Percentiles rank a stretch among this genome's conserved stretches.
phyloP scores from a whole-genome alignment of 2,329 filamentous ascomycete species.

The Talaromyces verruculosus region DNA sequence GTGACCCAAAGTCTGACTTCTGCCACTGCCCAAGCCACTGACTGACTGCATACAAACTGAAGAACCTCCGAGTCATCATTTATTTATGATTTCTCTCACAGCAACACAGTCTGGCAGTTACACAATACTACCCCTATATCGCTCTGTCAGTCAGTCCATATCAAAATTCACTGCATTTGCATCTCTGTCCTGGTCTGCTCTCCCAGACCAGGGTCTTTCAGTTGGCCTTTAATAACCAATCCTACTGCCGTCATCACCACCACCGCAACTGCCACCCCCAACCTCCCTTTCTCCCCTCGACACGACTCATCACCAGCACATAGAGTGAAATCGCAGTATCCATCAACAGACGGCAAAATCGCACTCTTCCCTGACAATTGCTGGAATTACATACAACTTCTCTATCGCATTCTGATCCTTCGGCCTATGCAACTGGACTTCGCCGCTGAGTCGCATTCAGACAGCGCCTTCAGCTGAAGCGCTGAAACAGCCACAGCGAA shows the following conservation, averaged over 20 bases:
- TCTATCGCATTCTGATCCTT: background rate
- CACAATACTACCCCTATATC: background rate
- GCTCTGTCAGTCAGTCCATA: background rate
- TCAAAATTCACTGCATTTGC: background rate
- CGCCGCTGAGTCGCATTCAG: slow-evolving; percentile 5
- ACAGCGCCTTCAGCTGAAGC: slow-evolving; percentile 17
- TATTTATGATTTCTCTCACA: background rate
- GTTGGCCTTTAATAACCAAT: background rate
- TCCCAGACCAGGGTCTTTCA: background rate
- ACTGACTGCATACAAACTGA: background rate
- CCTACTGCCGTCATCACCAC: slow-evolving; percentile 15
- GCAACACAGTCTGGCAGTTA: background rate
- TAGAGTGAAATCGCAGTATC: background rate
- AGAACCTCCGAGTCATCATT: slow-evolving; percentile 1
- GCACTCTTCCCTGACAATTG: background rate
- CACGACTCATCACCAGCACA: background rate
- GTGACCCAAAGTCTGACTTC: slow-evolving; percentile 11
- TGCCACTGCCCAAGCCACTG: slow-evolving; percentile 17
- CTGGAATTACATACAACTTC: background rate
- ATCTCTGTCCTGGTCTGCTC: background rate
- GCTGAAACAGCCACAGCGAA: slow-evolving; percentile 18
- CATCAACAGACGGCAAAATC: background rate
- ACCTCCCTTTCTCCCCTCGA: slow-evolving; percentile 18
- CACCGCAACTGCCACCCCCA: slow-evolving; percentile 2
- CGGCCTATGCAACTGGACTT: slow-evolving; percentile 8